A percentile compares a stretch with the other conserved stretches of the same genome.
Conservation (phyloP, 495 filamentous ascomycete species). For the Daldinia decipiens region DNA sequence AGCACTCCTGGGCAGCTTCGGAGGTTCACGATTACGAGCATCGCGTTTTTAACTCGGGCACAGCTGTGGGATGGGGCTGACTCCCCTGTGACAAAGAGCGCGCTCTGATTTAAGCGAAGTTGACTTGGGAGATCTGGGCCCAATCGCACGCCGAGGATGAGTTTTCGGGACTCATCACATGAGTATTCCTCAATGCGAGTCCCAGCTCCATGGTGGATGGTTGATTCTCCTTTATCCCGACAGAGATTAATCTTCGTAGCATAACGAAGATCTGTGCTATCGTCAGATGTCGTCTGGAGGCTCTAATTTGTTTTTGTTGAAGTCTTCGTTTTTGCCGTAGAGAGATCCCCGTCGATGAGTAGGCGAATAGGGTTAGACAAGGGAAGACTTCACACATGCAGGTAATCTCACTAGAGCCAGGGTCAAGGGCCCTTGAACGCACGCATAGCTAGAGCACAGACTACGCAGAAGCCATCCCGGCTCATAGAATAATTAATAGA, state of each 20-base stretch:
- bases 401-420: conserved; percentile 38
- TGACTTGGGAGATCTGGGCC: conserved; percentile 18
- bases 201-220: conserved; percentile 37
- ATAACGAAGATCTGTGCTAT: conserved; percentile 36
- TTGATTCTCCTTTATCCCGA: conserved; percentile 44
- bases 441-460: conserved; percentile 20
- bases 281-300: conserved; percentile 26
- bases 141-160: conserved; percentile 40
- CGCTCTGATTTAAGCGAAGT: conserved; percentile 39
- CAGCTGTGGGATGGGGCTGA: conserved; percentile 3
- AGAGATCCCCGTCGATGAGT: conserved; percentile 25
- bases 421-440: conserved; percentile 26
- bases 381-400: conserved; percentile 39
- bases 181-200: conserved; percentile 45
- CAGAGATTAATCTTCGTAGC: conserved; percentile 34
- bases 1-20: conserved; percentile 28
- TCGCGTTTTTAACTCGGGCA: conserved; percentile 24
- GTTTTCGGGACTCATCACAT: conserved; percentile 38
- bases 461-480: conserved; percentile 23
- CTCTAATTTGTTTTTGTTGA: conserved; percentile 37
- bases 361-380: conserved; percentile 43
- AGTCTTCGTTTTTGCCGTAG: conserved; percentile 33
- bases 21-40: conserved; percentile 31
- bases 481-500: conserved; percentile 32
- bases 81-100: conserved; percentile 19